A percentile compares a stretch with the other conserved stretches of the same genome.
Evolutionary conservation across 495 filamentous ascomycete species (phyloP).

Genomic region (Bombardia bombarda): DNA sequence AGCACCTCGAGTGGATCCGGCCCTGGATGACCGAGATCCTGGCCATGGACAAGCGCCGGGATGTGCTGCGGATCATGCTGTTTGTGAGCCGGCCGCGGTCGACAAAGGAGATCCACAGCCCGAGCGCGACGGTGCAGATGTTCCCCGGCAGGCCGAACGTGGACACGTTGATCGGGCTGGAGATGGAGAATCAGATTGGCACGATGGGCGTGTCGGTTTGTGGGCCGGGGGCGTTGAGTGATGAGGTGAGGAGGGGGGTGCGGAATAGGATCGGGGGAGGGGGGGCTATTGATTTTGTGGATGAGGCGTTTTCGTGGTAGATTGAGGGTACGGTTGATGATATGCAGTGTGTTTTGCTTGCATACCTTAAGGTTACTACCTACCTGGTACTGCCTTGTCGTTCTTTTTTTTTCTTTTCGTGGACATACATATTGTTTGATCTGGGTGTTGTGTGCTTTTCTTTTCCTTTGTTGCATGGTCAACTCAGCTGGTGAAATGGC

Average conservation of each 20-base stretch:
- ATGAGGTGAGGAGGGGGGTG: conserved; percentile 73
- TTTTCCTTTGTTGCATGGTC: no score
- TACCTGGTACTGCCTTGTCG: no score
- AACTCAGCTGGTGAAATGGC: no score
- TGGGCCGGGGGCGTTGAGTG: conserved; percentile 80
- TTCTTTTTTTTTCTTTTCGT: not conserved
- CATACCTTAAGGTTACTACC: no score
- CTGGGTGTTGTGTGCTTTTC: no score
- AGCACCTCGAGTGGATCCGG: conserved; percentile 87
- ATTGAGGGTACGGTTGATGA: no score
- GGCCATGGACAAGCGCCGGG: conserved; percentile 69
- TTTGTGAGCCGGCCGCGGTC: conserved; percentile 82
- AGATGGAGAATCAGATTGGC: conserved; percentile 69
- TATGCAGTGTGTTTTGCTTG: no score
- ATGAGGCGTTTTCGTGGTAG: conserved; percentile 82
- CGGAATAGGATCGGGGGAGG: conserved; percentile 55
- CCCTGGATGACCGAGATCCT: conserved; percentile 95
- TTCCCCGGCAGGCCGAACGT: conserved; percentile 59
- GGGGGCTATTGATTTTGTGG: conserved; percentile 76
- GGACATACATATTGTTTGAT: conserved; percentile 5
- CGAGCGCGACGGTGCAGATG: conserved; percentile 82
- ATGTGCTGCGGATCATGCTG: conserved; percentile 75
- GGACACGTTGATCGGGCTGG: conserved; percentile 64
- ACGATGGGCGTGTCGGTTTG: conserved; percentile 83
- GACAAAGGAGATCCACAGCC: conserved; percentile 71